Conservation (phyloP, 208 protist genomes). For the Crithidia mellificae region DNA sequence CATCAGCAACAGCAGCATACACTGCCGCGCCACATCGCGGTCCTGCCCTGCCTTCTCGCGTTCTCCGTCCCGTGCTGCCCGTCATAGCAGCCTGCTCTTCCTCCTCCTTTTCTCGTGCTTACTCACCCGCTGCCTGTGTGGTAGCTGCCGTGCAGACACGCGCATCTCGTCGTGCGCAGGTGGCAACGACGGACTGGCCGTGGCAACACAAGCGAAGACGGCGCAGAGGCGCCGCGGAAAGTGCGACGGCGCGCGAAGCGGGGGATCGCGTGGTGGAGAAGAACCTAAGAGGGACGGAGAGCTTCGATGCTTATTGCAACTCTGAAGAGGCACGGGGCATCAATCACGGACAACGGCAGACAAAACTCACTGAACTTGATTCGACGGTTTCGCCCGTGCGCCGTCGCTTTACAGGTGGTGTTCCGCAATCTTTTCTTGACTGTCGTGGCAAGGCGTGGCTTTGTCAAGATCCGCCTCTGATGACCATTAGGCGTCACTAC, state of each 20-base stretch:
- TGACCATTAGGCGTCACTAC: not conserved
- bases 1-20: too few relatives aligned
- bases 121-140: not conserved
- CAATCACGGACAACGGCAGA: too few relatives aligned
- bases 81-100: not conserved
- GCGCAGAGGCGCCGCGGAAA: not conserved
- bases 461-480: too few relatives aligned
- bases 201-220: not conserved
- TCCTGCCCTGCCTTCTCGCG: not conserved
- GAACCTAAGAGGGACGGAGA: not conserved
- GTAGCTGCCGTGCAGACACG: not conserved
- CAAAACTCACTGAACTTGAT: too few relatives aligned
- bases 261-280: not conserved
- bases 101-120: conserved; percentile 1
- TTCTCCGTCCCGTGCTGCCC: not conserved
- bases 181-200: not conserved
- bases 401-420: too few relatives aligned
- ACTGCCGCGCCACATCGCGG: not conserved
- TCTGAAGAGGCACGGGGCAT: too few relatives aligned
- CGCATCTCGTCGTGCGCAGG: not conserved
- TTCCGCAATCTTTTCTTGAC: too few relatives aligned
- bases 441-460: too few relatives aligned
- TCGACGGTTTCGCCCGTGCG: too few relatives aligned
- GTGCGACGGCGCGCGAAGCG: not conserved
- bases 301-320: too few relatives aligned